Percentiles rank a stretch among this genome's conserved stretches.
Evolutionary conservation across 768 basidiomycete genomes (phyloP).

Genomic region (Russula sp.): DNA sequence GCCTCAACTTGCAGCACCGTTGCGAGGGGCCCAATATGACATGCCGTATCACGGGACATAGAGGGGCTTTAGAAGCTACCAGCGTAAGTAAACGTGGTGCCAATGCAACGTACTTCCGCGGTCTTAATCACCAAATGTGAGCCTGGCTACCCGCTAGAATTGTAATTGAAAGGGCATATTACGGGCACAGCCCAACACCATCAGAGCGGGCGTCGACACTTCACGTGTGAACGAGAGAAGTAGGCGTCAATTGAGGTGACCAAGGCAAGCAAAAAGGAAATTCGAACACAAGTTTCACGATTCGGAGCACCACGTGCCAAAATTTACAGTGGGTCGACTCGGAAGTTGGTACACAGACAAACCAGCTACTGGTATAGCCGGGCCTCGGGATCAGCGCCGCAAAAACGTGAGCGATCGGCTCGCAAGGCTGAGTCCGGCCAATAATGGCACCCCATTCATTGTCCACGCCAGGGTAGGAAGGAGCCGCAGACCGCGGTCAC

Average conservation of each 20-base stretch:
- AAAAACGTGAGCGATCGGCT: too few species aligned
- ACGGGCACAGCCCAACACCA: neutral
- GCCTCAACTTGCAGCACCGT: neutral
- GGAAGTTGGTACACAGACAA: too few species aligned
- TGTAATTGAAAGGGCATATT: neutral
- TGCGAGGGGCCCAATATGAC: neutral
- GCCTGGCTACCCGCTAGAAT: neutral
- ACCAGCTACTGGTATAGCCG: too few species aligned
- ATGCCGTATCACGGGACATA: constrained; percentile 1
- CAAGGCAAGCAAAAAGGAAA: neutral
- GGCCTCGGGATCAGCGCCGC: too few species aligned
- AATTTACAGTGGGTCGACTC: too few species aligned
- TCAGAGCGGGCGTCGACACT: neutral
- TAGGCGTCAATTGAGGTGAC: neutral
- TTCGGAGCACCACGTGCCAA: too few species aligned
- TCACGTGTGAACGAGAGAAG: neutral
- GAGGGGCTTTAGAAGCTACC: neutral
- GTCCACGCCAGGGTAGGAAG: too few species aligned
- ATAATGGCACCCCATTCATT: too few species aligned
- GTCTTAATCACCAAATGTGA: neutral
- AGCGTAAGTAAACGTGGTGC: neutral
- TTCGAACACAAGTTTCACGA: too few species aligned
- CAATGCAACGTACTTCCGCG: neutral
- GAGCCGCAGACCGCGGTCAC: too few species aligned
- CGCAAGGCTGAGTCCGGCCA: too few species aligned